A percentile compares a stretch with the other conserved stretches of the same genome.
These are phyloP conservation scores for Aureobasidium lini DNA, from an alignment of 2,329 filamentous ascomycete genomes.

Conservation along the genomic window DNA sequence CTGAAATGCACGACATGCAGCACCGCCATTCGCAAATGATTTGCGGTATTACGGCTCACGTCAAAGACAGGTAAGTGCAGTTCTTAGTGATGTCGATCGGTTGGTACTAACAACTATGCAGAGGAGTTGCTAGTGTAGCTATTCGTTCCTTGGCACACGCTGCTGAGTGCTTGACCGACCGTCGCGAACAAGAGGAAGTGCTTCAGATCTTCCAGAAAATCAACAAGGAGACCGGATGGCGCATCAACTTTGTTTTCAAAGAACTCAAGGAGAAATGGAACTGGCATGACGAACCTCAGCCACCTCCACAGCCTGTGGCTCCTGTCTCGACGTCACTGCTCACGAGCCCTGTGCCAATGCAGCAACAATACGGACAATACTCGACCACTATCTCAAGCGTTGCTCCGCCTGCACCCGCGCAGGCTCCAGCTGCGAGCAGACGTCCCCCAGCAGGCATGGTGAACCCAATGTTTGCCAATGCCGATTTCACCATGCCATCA, in stretches of 20 bases:
- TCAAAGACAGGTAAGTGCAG: slow-evolving; percentile 58
- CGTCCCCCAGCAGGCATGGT: slow-evolving; percentile 45
- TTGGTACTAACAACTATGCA: slow-evolving; percentile 22
- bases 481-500: slow-evolving; percentile 69
- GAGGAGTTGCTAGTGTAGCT: slow-evolving; percentile 69
- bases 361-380: slow-evolving; percentile 20
- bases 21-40: slow-evolving; percentile 73
- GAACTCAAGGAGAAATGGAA: slow-evolving; percentile 73
- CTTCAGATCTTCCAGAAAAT: slow-evolving; percentile 70
- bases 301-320: slow-evolving; percentile 22
- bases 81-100: neutral
- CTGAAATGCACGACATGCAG: slow-evolving; percentile 64
- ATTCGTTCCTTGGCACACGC: slow-evolving; percentile 73
- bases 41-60: slow-evolving; percentile 82
- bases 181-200: slow-evolving; percentile 72
- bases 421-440: slow-evolving; percentile 22
- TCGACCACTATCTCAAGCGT: slow-evolving; percentile 11
- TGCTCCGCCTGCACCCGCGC: slow-evolving; percentile 23
- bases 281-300: slow-evolving; percentile 48
- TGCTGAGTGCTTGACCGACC: slow-evolving; percentile 61
- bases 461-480: slow-evolving; percentile 63
- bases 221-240: slow-evolving; percentile 69
- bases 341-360: slow-evolving; percentile 15
- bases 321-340: slow-evolving; percentile 19
- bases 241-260: slow-evolving; percentile 61